Conservation (phyloP, 2,329 filamentous ascomycete genomes). For the Neonectria sp. region DNA sequence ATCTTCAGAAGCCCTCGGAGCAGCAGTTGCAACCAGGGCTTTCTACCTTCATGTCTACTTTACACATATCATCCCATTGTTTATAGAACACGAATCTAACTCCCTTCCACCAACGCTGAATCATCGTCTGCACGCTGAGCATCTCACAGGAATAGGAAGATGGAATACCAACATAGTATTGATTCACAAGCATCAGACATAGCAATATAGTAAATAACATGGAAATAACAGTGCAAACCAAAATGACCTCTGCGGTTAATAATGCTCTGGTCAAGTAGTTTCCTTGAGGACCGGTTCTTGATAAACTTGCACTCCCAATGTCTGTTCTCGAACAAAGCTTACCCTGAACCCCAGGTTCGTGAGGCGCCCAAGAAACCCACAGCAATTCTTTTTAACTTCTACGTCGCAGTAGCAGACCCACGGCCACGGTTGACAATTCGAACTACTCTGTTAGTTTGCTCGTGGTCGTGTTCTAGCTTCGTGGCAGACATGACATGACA, state of each 20-base stretch:
- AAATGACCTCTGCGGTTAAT: background rate
- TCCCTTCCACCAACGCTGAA: background rate
- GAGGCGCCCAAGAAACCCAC: background rate
- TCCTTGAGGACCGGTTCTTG: background rate
- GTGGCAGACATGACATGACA: constrained; percentile 7
- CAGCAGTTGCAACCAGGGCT: background rate
- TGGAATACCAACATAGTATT: no score
- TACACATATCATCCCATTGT: no score
- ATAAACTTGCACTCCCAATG: background rate
- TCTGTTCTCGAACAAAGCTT: background rate
- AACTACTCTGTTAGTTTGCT: background rate
- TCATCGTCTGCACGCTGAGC: no score
- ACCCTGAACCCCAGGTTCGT: background rate
- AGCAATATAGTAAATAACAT: background rate
- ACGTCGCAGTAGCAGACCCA: constrained; percentile 21
- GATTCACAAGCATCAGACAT: no score
- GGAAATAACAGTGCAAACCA: background rate
- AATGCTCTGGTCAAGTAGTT: background rate
- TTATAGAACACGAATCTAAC: no score
- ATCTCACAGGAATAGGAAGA: no score
- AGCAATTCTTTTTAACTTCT: constrained; percentile 14
- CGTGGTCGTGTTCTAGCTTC: constrained; percentile 8
- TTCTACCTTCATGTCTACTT: background rate
- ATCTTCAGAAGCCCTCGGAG: background rate
- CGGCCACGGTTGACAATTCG: constrained; percentile 15